Percentiles rank a stretch among this genome's conserved stretches.
Evolutionary conservation across 768 basidiomycete genomes (phyloP).

Genomic region (Russula sp.): DNA sequence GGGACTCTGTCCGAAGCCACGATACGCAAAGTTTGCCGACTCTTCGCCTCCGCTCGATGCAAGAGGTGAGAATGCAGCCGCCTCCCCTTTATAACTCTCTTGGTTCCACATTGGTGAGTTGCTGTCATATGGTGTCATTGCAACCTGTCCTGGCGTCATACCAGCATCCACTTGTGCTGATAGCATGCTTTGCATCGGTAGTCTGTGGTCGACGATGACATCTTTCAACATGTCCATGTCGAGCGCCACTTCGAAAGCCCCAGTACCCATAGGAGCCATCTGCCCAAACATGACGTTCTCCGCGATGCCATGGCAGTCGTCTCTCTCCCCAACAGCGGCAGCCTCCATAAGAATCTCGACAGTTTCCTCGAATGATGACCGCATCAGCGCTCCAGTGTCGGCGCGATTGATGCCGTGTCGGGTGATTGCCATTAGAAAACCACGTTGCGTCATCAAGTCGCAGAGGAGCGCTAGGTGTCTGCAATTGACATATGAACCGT

Average conservation of each 20-base stretch:
- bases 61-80: constrained; percentile 92
- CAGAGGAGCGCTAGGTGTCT: constrained; percentile 94
- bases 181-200: constrained; percentile 78
- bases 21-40: constrained; percentile 61
- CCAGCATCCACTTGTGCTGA: constrained; percentile 75
- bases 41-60: constrained; percentile 81
- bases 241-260: constrained; percentile 89
- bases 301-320: constrained; percentile 97
- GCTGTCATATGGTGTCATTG: constrained; percentile 95
- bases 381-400: constrained; percentile 97
- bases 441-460: constrained; percentile 97
- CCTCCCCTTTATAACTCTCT: constrained; percentile 74
- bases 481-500: constrained; percentile 99
- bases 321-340: constrained; percentile 95
- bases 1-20: constrained; percentile 82
- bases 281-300: constrained; percentile 99
- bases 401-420: constrained; percentile 99
- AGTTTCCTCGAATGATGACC: constrained; percentile 99
- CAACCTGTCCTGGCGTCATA: constrained; percentile 87
- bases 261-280: constrained; percentile 99
- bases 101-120: constrained; percentile 77
- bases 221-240: constrained; percentile 99
- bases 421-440: constrained; percentile 94
- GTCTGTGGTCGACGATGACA: constrained; percentile 91
- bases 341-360: constrained; percentile 99